Conservation (phyloP, 202 grass and related monocot species). For the Eragrostis tef region DNA sequence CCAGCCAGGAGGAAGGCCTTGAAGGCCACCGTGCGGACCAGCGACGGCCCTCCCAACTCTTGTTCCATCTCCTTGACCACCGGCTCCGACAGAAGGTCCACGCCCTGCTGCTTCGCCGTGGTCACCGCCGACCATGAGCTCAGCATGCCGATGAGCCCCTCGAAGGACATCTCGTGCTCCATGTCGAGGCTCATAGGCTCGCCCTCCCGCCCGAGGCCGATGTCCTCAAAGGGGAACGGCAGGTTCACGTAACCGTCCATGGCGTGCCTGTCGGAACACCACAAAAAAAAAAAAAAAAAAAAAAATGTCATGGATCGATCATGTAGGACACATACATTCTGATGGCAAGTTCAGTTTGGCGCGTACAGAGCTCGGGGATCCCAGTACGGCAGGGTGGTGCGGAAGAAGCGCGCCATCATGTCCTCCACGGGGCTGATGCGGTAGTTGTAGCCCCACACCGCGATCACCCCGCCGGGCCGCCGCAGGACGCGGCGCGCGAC, state of each 20-base stretch:
- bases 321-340: neutral
- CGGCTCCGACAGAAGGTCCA: constrained; percentile 45
- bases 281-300: neutral
- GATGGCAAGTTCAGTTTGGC: neutral
- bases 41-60: constrained; percentile 52
- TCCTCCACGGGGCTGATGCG: constrained; percentile 36
- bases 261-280: neutral
- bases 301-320: neutral
- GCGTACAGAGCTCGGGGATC: constrained; percentile 40
- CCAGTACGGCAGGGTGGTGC: constrained; percentile 45
- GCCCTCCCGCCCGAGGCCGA: constrained; percentile 45
- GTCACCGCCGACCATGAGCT: constrained; percentile 45
- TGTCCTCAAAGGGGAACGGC: constrained; percentile 51
- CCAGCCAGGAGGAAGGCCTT: constrained; percentile 59
- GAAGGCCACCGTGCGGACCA: constrained; percentile 49
- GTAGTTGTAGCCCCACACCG: constrained; percentile 54
- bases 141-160: constrained; percentile 32
- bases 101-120: constrained; percentile 32
- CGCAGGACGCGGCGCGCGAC: constrained; percentile 33
- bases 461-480: constrained; percentile 49
- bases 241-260: constrained; percentile 34
- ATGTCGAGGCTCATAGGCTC: constrained; percentile 36
- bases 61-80: constrained; percentile 53
- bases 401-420: constrained; percentile 23
- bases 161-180: constrained; percentile 46